A percentile compares a stretch with the other conserved stretches of the same genome.
These are phyloP conservation scores for Zizania palustris DNA, from an alignment of 202 grass and related monocot species.

Conservation along the genomic window DNA sequence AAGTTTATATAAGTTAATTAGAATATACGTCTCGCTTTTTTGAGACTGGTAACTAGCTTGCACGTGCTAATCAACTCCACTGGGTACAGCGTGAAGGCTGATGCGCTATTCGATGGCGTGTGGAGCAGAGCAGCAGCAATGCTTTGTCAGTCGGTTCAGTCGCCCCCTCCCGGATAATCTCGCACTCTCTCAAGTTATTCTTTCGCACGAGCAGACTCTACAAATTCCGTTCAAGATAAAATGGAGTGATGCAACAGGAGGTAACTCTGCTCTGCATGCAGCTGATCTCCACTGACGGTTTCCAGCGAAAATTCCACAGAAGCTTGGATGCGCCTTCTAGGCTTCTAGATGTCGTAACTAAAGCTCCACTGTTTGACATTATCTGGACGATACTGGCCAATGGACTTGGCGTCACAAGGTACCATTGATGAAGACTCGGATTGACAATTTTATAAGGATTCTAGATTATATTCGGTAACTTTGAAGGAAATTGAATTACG, in stretches of 20 bases:
- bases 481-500: background rate
- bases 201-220: conserved; percentile 3
- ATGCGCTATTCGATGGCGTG: too few relatives aligned
- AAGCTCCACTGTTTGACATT: background rate
- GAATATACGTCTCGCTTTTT: too few relatives aligned
- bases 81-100: too few relatives aligned
- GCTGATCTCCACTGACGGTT: background rate
- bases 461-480: background rate
- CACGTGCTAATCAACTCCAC: too few relatives aligned
- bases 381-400: background rate
- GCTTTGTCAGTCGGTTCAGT: background rate
- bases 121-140: background rate
- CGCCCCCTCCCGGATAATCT: too few relatives aligned
- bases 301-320: background rate
- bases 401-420: background rate
- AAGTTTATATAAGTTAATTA: too few relatives aligned
- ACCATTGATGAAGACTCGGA: background rate
- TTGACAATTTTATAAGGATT: background rate
- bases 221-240: conserved; percentile 7
- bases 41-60: too few relatives aligned
- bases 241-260: background rate
- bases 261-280: background rate
- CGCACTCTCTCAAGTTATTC: background rate
- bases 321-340: background rate
- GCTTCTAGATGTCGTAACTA: conserved; percentile 7